Evolutionary conservation across 306 rosid genomes (phyloP).

Genomic region (Oxytropis ochrocephala): DNA sequence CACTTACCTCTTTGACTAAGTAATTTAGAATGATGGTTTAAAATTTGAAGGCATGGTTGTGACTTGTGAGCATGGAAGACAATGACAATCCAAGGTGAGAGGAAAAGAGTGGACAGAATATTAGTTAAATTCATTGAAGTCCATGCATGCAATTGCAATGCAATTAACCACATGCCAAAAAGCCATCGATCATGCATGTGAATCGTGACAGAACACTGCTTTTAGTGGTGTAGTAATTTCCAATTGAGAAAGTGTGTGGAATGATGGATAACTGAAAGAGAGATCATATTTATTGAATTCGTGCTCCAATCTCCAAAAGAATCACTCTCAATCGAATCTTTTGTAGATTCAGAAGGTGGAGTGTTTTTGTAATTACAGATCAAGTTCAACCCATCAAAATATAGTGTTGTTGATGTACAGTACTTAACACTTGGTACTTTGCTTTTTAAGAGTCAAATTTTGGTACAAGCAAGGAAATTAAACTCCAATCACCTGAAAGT

Average conservation of each 20-base stretch:
- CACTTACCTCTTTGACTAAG: neutral
- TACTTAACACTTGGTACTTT: neutral
- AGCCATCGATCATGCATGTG: slow-evolving; percentile 17
- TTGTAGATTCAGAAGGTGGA: slow-evolving; percentile 16
- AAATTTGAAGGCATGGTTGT: no score
- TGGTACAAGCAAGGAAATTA: neutral
- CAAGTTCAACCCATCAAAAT: neutral
- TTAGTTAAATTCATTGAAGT: slow-evolving; percentile 11
- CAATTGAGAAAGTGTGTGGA: neutral
- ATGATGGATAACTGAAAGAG: neutral
- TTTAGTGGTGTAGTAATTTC: neutral
- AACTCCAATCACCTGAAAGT: no score
- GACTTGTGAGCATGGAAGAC: slow-evolving; percentile 16
- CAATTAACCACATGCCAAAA: slow-evolving; percentile 6
- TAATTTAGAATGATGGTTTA: slow-evolving; percentile 2
- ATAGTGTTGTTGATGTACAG: neutral
- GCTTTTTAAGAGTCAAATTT: neutral
- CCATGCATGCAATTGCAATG: slow-evolving; percentile 26
- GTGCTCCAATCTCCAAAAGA: neutral
- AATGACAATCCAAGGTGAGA: slow-evolving; percentile 21
- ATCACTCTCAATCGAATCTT: slow-evolving; percentile 11
- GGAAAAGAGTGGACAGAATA: neutral
- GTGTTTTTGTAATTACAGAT: neutral
- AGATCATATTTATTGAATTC: no score
- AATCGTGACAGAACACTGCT: neutral